These are phyloP conservation scores for Madurella fahalii DNA, from an alignment of 2,329 filamentous ascomycete genomes.

Conservation along the genomic window DNA sequence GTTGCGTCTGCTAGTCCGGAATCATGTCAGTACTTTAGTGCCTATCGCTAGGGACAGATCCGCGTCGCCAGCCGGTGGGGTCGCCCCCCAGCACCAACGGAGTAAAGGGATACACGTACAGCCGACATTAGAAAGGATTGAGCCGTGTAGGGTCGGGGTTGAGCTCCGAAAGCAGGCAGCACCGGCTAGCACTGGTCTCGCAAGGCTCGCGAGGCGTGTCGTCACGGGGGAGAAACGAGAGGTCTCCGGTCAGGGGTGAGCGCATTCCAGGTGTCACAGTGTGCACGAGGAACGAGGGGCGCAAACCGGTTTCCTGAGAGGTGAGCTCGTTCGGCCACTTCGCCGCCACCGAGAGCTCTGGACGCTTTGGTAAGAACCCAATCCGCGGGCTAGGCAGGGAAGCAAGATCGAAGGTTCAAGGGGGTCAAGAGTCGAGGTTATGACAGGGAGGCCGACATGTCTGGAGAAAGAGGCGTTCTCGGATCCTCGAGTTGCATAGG, in stretches of 20 bases:
- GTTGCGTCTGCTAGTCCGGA: constrained; percentile 8
- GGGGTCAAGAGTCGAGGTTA: constrained; percentile 9
- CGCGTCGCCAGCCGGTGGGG: not conserved
- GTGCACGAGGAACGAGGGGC: not conserved
- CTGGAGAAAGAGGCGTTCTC: constrained; percentile 11
- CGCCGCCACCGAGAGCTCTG: too few relatives aligned
- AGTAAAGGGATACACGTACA: constrained; percentile 27
- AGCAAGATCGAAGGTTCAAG: not conserved
- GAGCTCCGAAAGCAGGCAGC: not conserved
- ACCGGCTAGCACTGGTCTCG: not conserved
- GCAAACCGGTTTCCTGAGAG: not conserved
- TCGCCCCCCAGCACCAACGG: not conserved
- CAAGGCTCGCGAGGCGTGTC: not conserved
- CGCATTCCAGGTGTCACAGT: constrained; percentile 11
- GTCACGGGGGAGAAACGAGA: constrained; percentile 1
- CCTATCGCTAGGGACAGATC: too few relatives aligned
- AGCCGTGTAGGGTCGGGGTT: constrained; percentile 2
- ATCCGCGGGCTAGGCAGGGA: too few relatives aligned
- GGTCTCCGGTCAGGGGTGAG: constrained; percentile 5
- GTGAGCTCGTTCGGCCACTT: too few relatives aligned
- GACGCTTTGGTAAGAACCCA: too few relatives aligned
- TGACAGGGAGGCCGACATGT: constrained; percentile 21
- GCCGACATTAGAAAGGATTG: constrained; percentile 34
- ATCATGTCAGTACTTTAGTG: not conserved
- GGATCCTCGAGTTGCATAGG: constrained; percentile 18